Conservation (phyloP, 1,284 basidiomycete genomes). For the Puccinia hordei region DNA sequence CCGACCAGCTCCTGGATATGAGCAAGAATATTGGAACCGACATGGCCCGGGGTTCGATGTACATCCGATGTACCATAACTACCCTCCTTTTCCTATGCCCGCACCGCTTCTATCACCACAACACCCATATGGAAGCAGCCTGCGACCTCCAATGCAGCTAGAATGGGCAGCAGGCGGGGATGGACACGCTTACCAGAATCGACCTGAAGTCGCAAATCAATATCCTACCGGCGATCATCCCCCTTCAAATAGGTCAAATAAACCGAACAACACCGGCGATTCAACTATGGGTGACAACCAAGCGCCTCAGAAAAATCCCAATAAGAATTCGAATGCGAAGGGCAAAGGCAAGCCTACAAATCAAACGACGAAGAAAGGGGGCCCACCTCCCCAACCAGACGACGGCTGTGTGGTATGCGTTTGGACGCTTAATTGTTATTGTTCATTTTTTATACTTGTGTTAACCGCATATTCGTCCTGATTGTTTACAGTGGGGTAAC, state of each 20-base stretch:
- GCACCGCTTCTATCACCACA: neutral
- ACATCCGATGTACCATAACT: slow-evolving; percentile 12
- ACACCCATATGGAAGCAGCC: neutral
- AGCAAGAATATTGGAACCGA: slow-evolving; percentile 6
- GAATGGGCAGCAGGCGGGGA: neutral
- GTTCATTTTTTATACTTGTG: neutral
- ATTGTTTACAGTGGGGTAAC: neutral
- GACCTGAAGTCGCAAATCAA: neutral
- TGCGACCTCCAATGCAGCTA: slow-evolving; percentile 6
- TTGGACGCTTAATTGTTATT: neutral
- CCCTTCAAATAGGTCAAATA: neutral
- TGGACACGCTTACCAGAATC: neutral
- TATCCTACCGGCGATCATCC: neutral
- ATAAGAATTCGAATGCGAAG: neutral
- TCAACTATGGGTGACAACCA: neutral
- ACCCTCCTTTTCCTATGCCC: slow-evolving; percentile 17
- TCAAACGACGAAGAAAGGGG: slow-evolving; percentile 23
- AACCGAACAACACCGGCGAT: neutral
- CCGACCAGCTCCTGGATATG: neutral
- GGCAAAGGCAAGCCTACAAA: neutral
- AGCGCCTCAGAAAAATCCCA: neutral
- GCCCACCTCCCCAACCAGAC: slow-evolving; percentile 22
- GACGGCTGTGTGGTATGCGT: neutral
- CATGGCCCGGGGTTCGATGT: neutral
- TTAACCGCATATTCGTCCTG: neutral